A percentile compares a stretch with the other conserved stretches of the same genome.
Evolutionary conservation across 2,329 filamentous ascomycete species (phyloP).

Genomic region (Pestalotiopsis sp.): DNA sequence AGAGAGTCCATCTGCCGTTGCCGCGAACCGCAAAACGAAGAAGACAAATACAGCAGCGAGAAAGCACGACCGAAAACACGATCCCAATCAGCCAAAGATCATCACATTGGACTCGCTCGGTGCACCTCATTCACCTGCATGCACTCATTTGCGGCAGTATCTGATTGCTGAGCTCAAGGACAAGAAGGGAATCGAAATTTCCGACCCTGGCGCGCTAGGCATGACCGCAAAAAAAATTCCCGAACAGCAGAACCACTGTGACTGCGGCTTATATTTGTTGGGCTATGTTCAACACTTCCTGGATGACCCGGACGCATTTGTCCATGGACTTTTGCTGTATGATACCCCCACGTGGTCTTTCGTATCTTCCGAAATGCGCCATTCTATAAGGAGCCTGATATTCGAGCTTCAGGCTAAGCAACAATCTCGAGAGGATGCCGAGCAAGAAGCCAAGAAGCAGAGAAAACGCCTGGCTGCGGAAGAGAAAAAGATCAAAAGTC

Average conservation of each 20-base stretch:
- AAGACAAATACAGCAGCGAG: conserved; percentile 33
- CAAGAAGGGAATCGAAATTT: conserved; percentile 48
- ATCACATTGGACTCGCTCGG: conserved; percentile 88
- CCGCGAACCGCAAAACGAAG: conserved; percentile 30
- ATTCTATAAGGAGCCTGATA: conserved; percentile 67
- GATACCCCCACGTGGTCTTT: conserved; percentile 56
- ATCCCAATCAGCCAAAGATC: conserved; percentile 66
- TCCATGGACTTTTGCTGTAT: conserved; percentile 65
- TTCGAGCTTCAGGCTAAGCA: conserved; percentile 65
- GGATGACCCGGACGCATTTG: conserved; percentile 70
- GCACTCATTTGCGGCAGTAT: conserved; percentile 74
- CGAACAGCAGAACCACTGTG: conserved; percentile 79
- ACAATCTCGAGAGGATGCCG: conserved; percentile 41
- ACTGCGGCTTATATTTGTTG: conserved; percentile 87
- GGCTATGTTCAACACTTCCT: conserved; percentile 86
- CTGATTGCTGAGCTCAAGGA: conserved; percentile 71
- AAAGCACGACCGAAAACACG: conserved; percentile 35
- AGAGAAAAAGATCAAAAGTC: conserved; percentile 11
- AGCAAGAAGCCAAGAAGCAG: conserved; percentile 38
- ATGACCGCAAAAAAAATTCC: conserved; percentile 79
- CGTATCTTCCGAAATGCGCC: conserved; percentile 61
- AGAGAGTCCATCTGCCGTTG: not conserved
- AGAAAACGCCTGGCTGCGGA: conserved; percentile 26
- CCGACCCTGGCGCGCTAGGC: conserved; percentile 36
- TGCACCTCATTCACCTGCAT: conserved; percentile 63